phyloP scores from a whole-genome alignment of 768 basidiomycete species.

The Tylopilus cervinicoccineus region DNA sequence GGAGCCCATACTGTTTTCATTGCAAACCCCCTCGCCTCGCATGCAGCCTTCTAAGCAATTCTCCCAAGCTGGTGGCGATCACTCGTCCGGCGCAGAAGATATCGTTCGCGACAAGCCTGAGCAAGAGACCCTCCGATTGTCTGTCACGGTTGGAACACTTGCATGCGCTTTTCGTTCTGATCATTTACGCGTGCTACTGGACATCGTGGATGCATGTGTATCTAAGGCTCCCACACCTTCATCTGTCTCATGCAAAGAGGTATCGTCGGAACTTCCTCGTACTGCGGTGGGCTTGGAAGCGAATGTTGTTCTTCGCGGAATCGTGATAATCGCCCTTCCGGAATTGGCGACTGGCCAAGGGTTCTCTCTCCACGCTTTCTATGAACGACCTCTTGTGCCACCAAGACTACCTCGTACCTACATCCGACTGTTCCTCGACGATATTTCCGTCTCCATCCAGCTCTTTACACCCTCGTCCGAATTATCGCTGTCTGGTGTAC shows the following conservation, averaged over 20 bases:
- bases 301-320: constrained; percentile 37
- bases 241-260: constrained; percentile 9
- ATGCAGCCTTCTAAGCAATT: constrained; percentile 9
- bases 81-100: constrained; percentile 6
- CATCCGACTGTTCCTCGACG: constrained; percentile 50
- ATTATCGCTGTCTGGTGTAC: neutral
- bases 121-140: constrained; percentile 37
- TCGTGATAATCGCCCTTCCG: constrained; percentile 47
- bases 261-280: constrained; percentile 15
- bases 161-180: constrained; percentile 53
- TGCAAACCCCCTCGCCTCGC: constrained; percentile 44
- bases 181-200: constrained; percentile 50
- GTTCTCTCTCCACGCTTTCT: constrained; percentile 39
- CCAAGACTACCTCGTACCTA: constrained; percentile 48
- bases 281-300: constrained; percentile 32
- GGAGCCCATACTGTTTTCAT: constrained; percentile 54
- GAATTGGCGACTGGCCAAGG: constrained; percentile 10
- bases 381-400: constrained; percentile 56
- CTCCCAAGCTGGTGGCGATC: constrained; percentile 1
- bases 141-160: constrained; percentile 46
- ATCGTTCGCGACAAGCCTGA: constrained; percentile 2
- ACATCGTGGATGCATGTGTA: constrained; percentile 35
- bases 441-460: constrained; percentile 18
- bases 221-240: constrained; percentile 19
- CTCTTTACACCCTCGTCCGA: constrained; percentile 7